Evolutionary conservation across 1,139 yeast species (phyloP).

Genomic region (Candida smagusa): DNA sequence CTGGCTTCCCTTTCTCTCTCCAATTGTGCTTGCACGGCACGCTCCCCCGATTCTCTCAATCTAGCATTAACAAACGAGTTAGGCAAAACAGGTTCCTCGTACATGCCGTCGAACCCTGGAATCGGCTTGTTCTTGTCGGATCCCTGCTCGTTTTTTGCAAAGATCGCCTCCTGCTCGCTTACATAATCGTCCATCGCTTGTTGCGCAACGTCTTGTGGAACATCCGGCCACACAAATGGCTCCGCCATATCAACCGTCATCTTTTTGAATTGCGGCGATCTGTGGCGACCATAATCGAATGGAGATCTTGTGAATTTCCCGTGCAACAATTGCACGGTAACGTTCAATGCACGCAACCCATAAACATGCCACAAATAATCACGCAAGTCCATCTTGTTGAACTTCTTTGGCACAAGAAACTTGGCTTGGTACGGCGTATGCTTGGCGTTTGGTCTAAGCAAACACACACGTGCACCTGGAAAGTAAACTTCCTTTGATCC

Average conservation of each 20-base stretch:
- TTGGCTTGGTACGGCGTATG: constrained; percentile 96
- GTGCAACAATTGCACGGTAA: constrained; percentile 82
- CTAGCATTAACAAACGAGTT: constrained; percentile 65
- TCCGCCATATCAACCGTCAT: constrained; percentile 94
- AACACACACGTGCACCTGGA: constrained; percentile 78
- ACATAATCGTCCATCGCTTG: constrained; percentile 20
- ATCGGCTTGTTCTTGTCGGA: constrained; percentile 69
- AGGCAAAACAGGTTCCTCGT: constrained; percentile 69
- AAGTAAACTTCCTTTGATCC: constrained; percentile 74
- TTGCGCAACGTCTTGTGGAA: constrained; percentile 31
- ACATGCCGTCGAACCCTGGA: constrained; percentile 72
- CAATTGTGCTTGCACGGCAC: constrained; percentile 30
- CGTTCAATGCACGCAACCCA: constrained; percentile 81
- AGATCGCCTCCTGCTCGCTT: constrained; percentile 27
- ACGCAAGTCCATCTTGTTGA: constrained; percentile 86
- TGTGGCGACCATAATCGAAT: constrained; percentile 65
- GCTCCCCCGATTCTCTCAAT: constrained; percentile 39
- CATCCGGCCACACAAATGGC: constrained; percentile 92
- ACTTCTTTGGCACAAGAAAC: constrained; percentile 85
- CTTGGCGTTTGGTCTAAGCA: constrained; percentile 85
- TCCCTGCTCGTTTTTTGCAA: constrained; percentile 42
- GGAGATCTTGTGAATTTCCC: constrained; percentile 63
- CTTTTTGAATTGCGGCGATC: constrained; percentile 81
- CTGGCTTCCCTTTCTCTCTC: constrained; percentile 21
- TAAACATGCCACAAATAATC: constrained; percentile 87